Evolutionary conservation across 768 basidiomycete species (phyloP).

Genomic region (Hericium erinaceus): DNA sequence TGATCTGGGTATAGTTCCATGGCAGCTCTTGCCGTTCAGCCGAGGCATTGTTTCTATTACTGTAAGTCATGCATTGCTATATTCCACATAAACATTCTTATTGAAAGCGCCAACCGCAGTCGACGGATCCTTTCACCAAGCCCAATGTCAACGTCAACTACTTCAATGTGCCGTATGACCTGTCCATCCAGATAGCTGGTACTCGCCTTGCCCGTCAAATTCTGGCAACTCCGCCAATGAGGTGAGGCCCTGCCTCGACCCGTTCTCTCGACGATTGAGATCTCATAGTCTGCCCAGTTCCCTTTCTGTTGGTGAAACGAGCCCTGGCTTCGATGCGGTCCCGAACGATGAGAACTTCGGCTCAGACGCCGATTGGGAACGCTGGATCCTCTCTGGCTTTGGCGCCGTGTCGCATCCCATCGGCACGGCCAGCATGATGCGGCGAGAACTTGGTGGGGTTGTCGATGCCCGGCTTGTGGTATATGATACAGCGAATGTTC

Average conservation of each 20-base stretch:
- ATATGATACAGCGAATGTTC: constrained; percentile 31
- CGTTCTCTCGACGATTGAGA: not conserved
- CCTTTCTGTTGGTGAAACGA: not conserved
- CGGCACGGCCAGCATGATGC: constrained; percentile 26
- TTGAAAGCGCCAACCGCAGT: constrained; percentile 20
- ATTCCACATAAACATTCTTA: not conserved
- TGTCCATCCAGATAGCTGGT: constrained; percentile 40
- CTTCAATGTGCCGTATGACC: constrained; percentile 39
- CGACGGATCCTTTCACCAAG: constrained; percentile 36
- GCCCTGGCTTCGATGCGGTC: not conserved
- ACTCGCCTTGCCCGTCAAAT: constrained; percentile 19
- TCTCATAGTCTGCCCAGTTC: not conserved
- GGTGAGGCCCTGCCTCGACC: not conserved
- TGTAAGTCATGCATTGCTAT: constrained; percentile 17
- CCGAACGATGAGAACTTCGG: not conserved
- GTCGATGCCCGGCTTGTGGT: constrained; percentile 32
- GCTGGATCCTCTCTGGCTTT: constrained; percentile 29
- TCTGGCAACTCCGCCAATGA: not conserved
- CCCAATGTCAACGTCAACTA: constrained; percentile 42
- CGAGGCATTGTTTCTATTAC: constrained; percentile 40
- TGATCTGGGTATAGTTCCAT: constrained; percentile 38
- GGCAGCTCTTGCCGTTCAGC: constrained; percentile 48
- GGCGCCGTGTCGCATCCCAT: not conserved
- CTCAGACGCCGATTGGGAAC: not conserved
- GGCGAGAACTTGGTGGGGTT: constrained; percentile 22